Conservation (phyloP, 1,139 yeast species). For the Yamadazyma songkhlaensis region DNA sequence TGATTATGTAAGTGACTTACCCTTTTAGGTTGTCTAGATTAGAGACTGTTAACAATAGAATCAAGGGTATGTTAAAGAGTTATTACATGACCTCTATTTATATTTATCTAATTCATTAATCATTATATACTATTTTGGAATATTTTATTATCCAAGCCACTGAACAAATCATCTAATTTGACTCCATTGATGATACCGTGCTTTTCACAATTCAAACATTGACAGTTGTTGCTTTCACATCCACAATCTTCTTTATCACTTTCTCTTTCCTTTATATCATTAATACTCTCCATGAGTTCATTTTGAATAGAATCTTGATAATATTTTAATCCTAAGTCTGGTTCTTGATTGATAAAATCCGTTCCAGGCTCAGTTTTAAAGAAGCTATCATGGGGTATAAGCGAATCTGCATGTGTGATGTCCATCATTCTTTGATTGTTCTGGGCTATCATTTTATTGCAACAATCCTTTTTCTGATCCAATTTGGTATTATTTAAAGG, state of each 20-base stretch:
- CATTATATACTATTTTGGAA: slow-evolving; percentile 1
- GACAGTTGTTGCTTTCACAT: slow-evolving; percentile 47
- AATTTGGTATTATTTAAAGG: no score
- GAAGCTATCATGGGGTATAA: no score
- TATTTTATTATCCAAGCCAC: slow-evolving; percentile 4
- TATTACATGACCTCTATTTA: neutral
- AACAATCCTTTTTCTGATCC: no score
- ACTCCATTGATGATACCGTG: slow-evolving; percentile 55
- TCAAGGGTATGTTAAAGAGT: no score
- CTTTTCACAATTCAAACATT: slow-evolving; percentile 50
- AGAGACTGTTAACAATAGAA: no score
- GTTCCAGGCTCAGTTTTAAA: no score
- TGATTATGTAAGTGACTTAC: no score
- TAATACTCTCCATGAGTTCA: neutral
- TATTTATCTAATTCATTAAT: neutral
- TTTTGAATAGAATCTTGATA: neutral
- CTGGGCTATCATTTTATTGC: no score
- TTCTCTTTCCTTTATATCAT: neutral
- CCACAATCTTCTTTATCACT: slow-evolving; percentile 23
- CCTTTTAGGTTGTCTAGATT: no score
- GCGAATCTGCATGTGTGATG: no score
- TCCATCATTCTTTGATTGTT: no score
- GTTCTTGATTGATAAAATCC: no score
- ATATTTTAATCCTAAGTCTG: neutral
- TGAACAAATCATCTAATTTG: slow-evolving; percentile 38